phyloP scores from a whole-genome alignment of 306 rosid genomes.

The Quercus suber region DNA sequence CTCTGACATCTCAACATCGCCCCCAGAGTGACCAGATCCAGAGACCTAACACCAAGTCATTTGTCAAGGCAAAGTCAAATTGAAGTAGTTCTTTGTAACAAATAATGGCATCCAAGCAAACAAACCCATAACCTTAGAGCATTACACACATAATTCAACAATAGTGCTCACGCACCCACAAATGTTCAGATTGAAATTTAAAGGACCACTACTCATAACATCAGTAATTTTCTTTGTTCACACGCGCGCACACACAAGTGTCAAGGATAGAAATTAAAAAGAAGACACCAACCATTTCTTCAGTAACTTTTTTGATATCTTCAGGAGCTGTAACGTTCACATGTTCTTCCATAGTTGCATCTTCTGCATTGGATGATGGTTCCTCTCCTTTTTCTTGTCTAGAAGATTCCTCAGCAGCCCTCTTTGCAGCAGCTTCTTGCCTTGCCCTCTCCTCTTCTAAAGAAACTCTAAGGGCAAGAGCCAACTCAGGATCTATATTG shows the following conservation, averaged over 20 bases:
- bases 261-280: slow-evolving; percentile 1
- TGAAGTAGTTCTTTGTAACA: not conserved
- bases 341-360: slow-evolving; percentile 24
- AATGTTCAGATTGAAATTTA: not conserved
- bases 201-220: not conserved
- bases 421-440: slow-evolving; percentile 41
- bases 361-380: slow-evolving; percentile 30
- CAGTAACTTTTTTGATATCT: slow-evolving; percentile 8
- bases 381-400: slow-evolving; percentile 35
- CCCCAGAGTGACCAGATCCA: slow-evolving; percentile 25
- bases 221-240: not conserved
- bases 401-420: slow-evolving; percentile 35
- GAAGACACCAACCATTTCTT: slow-evolving; percentile 12
- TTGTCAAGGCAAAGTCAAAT: not conserved
- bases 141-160: not conserved
- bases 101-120: slow-evolving; percentile 1
- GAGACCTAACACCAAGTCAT: slow-evolving; percentile 18
- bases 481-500: slow-evolving; percentile 40
- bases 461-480: slow-evolving; percentile 49
- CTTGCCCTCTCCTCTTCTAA: slow-evolving; percentile 51
- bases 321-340: slow-evolving; percentile 16
- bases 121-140: not conserved
- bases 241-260: not conserved
- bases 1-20: slow-evolving; percentile 38
- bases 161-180: not conserved